Percentiles rank a stretch among this genome's conserved stretches.
Conservation (phyloP, 345 rosid genomes). For the Salix brachista region DNA sequence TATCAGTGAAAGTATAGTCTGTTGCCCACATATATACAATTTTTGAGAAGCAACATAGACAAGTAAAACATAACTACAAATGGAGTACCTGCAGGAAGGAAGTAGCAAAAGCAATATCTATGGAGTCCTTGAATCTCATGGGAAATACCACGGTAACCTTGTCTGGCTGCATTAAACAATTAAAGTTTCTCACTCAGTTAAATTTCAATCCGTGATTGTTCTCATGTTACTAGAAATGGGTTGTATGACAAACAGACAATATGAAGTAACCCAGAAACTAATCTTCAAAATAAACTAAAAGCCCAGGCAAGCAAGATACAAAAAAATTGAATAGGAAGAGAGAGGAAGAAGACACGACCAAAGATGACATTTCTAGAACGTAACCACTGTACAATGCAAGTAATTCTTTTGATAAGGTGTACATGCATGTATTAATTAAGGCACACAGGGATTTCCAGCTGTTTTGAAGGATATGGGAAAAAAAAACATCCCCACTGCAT, state of each 20-base stretch:
- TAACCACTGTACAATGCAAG: not conserved
- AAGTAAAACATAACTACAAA: constrained; percentile 7
- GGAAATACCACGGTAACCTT: constrained; percentile 85
- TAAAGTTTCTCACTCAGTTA: constrained; percentile 2
- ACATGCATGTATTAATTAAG: not conserved
- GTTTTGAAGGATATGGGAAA: not conserved
- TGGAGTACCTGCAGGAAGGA: constrained; percentile 79
- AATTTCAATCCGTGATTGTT: not conserved
- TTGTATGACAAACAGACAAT: not conserved
- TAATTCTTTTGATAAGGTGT: not conserved
- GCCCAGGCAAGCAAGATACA: not conserved
- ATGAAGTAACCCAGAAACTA: not conserved
- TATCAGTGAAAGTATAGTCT: not conserved
- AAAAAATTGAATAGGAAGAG: no score
- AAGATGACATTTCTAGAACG: not conserved
- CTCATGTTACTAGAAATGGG: not conserved
- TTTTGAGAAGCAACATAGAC: not conserved
- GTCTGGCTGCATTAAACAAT: constrained; percentile 55
- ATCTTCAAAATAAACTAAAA: not conserved
- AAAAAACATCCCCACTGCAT: not conserved
- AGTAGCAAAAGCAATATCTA: constrained; percentile 76
- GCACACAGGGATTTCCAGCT: not conserved
- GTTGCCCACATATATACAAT: not conserved
- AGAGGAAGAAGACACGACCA: not conserved
- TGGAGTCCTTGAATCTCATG: constrained; percentile 86